Evolutionary conservation across 306 rosid genomes (phyloP).

Genomic region (Gleditsia sinensis): DNA sequence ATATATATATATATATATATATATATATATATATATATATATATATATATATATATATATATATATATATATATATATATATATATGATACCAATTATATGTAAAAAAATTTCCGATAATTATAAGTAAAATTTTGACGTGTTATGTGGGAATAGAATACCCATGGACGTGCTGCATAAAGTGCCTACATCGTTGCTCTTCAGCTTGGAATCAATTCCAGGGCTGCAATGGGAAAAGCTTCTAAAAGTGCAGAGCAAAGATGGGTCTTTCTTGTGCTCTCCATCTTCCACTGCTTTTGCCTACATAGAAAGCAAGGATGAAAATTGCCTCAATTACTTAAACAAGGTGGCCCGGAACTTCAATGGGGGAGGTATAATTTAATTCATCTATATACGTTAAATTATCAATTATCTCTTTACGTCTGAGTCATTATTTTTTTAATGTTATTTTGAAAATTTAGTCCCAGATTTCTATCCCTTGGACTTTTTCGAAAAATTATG

Average conservation of each 20-base stretch:
- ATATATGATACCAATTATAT: no score
- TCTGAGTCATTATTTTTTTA: not conserved
- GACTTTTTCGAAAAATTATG: conserved; percentile 63
- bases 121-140: not conserved
- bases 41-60: no score
- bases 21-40: no score
- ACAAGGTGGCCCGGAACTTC: conserved; percentile 38
- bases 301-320: conserved; percentile 50
- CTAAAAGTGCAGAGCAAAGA: conserved; percentile 54
- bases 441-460: conserved; percentile 14
- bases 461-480: conserved; percentile 63
- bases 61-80: no score
- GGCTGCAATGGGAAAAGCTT: conserved; percentile 65
- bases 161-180: conserved; percentile 59
- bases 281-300: conserved; percentile 73
- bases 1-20: no score
- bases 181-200: conserved; percentile 57
- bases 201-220: conserved; percentile 68
- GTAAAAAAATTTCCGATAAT: no score
- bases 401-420: no score
- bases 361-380: conserved; percentile 57
- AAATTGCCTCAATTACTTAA: conserved; percentile 52
- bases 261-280: conserved; percentile 64
- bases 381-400: no score
- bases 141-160: conserved; percentile 44